Conservation (phyloP, 2,329 filamentous ascomycete species). For the Pseudogymnoascus sp. region DNA sequence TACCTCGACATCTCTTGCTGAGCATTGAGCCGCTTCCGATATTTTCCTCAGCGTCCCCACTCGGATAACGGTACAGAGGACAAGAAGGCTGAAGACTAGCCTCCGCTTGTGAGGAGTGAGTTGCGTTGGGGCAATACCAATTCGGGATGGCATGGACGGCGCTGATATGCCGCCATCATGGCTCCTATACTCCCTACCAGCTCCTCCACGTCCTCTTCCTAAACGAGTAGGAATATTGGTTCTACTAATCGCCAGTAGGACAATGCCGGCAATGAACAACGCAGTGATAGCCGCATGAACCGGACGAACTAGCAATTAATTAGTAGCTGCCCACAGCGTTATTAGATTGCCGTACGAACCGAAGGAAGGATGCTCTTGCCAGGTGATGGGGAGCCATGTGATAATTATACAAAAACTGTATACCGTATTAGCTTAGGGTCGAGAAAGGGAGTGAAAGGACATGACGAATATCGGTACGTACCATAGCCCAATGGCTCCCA, state of each 20-base stretch:
- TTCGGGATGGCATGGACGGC: background rate
- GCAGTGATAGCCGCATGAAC: background rate
- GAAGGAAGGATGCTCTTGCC: constrained; percentile 7
- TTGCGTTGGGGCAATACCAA: background rate
- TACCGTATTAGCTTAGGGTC: background rate
- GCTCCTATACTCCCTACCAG: background rate
- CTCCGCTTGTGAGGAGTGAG: background rate
- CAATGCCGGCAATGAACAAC: background rate
- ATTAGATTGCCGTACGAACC: background rate
- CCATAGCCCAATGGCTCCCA: constrained; percentile 2
- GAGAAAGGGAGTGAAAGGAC: background rate
- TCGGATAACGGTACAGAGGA: constrained; percentile 1
- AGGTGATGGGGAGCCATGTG: background rate
- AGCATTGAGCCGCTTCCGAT: background rate
- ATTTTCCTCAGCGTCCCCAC: constrained; percentile 8
- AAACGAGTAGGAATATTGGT: background rate
- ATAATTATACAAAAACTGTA: constrained; percentile 7
- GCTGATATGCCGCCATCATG: background rate
- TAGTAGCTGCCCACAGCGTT: background rate
- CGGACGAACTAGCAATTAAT: background rate
- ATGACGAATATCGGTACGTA: background rate
- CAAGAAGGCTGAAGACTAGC: background rate
- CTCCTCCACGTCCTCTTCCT: constrained; percentile 8
- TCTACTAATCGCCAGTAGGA: background rate
- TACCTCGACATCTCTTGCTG: constrained; percentile 9